Evolutionary conservation across 2,329 filamentous ascomycete genomes (phyloP), one percentile per base, ranked within the genome.

Genomic region (Apiospora rasikravindrae): DNA sequence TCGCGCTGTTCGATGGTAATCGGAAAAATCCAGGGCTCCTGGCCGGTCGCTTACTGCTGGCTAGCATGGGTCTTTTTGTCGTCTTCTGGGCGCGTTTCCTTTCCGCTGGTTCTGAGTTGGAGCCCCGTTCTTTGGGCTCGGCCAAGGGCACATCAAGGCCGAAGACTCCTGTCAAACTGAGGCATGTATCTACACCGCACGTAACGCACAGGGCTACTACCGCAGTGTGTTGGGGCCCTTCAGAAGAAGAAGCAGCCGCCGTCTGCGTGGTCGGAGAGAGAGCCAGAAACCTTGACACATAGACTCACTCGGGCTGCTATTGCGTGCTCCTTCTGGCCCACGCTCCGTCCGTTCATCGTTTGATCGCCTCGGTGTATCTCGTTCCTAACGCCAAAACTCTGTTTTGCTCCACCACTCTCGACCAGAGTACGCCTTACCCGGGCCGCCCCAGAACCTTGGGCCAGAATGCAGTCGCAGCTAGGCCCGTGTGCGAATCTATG

Each of bases 391-490:
- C 4, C 57, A 10, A 37, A 14, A 16, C 13, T 11, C 49, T 29
- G 6, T 22, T 57, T 40, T 33, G 57, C 57, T 64, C 57, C 57
- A 64, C 57, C 57, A 64, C 33, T n/a, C 33, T 64, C 19, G 11
- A 64, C 57, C 29, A 40, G 10, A 40, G 19, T 19, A 64, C 33
- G 57, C 57, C 33, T 64, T 40, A 33, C n/a, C 57, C 57, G 33
- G 57, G 57, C 57, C 57, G 57, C 57, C 14, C 57, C 57, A 40
- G 57, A 64, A 64, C 57, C 57, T 64, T 64, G 57, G 33, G 33
- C 57, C 33, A 40, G 29, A 64, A n/a, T 13, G 40, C 33, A 7
- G 33, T 37, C 33, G 57, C 57, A 40, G 19, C 4, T 24, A 64
- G 33, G 57, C 10, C 33, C 57, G 29, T 13, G 57, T 64, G 57